Evolutionary conservation across 257 asterid species (phyloP).

Genomic region (Solanum rostratum): DNA sequence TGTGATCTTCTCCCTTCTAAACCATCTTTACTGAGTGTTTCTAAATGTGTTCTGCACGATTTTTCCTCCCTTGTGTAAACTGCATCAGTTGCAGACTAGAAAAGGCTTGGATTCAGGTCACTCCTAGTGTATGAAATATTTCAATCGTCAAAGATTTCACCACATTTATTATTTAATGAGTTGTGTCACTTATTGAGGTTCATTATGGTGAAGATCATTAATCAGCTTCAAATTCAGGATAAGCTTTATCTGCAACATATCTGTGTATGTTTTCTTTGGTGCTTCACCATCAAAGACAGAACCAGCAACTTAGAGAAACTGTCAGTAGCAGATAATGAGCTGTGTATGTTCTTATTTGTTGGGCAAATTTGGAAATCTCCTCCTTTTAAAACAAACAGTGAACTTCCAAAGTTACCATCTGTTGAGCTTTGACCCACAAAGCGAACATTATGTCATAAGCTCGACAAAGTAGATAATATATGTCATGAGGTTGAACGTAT

Average conservation of each 20-base stretch:
- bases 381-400: not conserved
- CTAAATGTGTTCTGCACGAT: not conserved
- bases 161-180: not conserved
- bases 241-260: not conserved
- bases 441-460: not conserved
- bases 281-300: not conserved
- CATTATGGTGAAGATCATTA: not conserved
- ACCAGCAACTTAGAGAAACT: not conserved
- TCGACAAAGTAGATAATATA: too few relatives aligned
- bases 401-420: not conserved
- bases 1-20: not conserved
- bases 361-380: not conserved
- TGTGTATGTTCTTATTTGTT: not conserved
- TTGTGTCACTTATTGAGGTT: not conserved
- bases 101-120: not conserved
- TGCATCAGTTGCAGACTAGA: not conserved
- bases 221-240: not conserved
- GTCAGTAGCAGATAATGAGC: not conserved
- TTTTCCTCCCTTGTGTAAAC: not conserved
- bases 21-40: not conserved
- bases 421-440: too few relatives aligned
- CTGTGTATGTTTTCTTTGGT: not conserved
- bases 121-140: not conserved
- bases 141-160: not conserved
- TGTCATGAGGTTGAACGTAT: too few relatives aligned